phyloP scores from a whole-genome alignment of 176 grass and related monocot genomes.

The Secale cereale region DNA sequence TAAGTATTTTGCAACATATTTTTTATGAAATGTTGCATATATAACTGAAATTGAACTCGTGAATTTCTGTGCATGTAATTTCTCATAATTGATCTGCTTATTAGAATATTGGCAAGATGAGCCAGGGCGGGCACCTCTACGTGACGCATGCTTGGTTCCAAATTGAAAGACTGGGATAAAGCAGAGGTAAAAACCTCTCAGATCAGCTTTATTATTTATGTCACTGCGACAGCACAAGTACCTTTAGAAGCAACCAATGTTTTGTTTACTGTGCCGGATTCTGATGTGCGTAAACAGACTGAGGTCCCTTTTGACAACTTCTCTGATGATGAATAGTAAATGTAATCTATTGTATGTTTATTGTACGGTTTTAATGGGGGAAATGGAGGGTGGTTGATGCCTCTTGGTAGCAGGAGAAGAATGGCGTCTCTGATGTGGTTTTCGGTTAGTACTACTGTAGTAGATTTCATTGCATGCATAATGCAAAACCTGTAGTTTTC shows the following conservation, averaged over 20 bases:
- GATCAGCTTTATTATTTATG: too few relatives aligned
- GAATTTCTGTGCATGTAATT: background rate
- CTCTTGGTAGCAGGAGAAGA: background rate
- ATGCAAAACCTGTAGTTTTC: too few relatives aligned
- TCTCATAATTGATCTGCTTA: slow-evolving; percentile 15
- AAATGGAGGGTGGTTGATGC: too few relatives aligned
- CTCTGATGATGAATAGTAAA: too few relatives aligned
- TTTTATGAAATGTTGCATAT: background rate
- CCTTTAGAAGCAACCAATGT: too few relatives aligned
- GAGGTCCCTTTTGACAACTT: too few relatives aligned
- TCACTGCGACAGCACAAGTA: too few relatives aligned
- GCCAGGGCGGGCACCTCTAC: slow-evolving; percentile 63
- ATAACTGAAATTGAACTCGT: background rate
- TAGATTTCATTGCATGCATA: background rate
- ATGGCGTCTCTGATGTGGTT: background rate
- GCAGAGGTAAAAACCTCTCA: too few relatives aligned
- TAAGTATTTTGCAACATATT: background rate
- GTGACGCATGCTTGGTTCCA: slow-evolving; percentile 70
- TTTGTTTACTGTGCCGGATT: too few relatives aligned
- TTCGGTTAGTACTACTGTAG: background rate
- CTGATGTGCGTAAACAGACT: too few relatives aligned
- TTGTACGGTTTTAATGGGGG: background rate
- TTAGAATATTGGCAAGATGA: slow-evolving; percentile 46
- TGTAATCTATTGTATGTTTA: too few relatives aligned
- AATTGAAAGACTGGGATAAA: slow-evolving; percentile 84